A percentile compares a stretch with the other conserved stretches of the same genome.
Conservation (phyloP, 192 early-diverging fungal genomes). For the Chytriomyces sp. region DNA sequence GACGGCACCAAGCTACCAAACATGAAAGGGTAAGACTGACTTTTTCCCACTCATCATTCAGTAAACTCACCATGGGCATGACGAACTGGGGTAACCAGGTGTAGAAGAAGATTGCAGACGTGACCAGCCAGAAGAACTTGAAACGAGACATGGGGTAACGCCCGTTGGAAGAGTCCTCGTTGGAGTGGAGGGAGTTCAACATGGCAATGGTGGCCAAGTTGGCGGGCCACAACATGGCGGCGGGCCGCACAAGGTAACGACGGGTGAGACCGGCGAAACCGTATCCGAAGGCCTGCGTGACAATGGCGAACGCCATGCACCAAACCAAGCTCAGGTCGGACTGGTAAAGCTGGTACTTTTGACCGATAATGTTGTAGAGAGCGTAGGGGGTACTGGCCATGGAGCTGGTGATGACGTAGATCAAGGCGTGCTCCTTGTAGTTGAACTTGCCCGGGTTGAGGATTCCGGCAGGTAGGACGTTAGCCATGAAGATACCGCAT, state of each 20-base stretch:
- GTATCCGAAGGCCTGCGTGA: constrained; percentile 60
- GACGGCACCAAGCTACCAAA: constrained; percentile 24
- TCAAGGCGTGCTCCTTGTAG: constrained; percentile 71
- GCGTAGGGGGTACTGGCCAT: background rate
- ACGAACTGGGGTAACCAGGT: background rate
- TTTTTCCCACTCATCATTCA: no score
- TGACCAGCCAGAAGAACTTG: constrained; percentile 35
- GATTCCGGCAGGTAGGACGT: background rate
- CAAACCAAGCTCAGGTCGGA: background rate
- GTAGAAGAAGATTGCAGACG: constrained; percentile 30
- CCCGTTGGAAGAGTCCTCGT: background rate
- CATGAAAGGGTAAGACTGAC: no score
- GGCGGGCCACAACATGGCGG: constrained; percentile 83
- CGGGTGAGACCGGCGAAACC: constrained; percentile 70
- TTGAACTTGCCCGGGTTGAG: constrained; percentile 23
- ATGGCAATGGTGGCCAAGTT: constrained; percentile 75
- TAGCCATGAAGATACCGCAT: constrained; percentile 27
- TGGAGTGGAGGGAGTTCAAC: constrained; percentile 76
- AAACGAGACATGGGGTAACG: constrained; percentile 33
- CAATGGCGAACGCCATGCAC: background rate
- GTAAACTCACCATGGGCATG: background rate
- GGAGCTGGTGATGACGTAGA: constrained; percentile 41
- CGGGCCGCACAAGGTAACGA: constrained; percentile 77
- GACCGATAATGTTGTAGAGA: constrained; percentile 18
- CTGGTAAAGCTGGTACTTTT: constrained; percentile 13